These are phyloP conservation scores for Metschnikowia amazonensis DNA, from an alignment of 805 yeast species.

Conservation along the genomic window DNA sequence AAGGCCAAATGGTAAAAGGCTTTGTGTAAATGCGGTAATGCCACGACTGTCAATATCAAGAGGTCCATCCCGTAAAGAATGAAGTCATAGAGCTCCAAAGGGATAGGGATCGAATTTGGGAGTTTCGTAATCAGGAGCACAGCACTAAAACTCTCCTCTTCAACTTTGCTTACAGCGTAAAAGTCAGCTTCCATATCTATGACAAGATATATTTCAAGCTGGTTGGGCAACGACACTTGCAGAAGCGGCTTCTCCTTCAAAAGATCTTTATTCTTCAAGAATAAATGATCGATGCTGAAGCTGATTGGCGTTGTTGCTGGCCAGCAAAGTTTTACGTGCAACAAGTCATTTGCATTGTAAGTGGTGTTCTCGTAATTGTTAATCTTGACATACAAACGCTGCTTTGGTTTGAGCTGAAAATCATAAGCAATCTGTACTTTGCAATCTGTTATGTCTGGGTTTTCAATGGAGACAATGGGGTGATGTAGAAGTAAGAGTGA, in stretches of 20 bases:
- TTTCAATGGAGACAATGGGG: conserved; percentile 14
- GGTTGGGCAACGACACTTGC: background rate
- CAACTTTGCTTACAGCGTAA: conserved; percentile 11
- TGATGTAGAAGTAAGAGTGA: conserved; percentile 13
- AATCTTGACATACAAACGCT: conserved; percentile 25
- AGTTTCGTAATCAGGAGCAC: conserved; percentile 13
- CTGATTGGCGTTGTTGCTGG: conserved; percentile 19
- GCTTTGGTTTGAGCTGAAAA: conserved; percentile 5
- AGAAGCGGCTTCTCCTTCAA: background rate
- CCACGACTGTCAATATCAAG: conserved; percentile 10
- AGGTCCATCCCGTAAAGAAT: conserved; percentile 15
- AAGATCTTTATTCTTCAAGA: conserved; percentile 9
- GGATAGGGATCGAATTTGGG: conserved; percentile 17
- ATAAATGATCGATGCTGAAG: conserved; percentile 11
- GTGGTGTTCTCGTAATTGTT: conserved; percentile 32
- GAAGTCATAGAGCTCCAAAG: conserved; percentile 18
- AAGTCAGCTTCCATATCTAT: conserved; percentile 15
- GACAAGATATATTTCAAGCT: conserved; percentile 16
- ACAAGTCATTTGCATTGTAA: conserved; percentile 19
- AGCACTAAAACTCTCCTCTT: conserved; percentile 6
- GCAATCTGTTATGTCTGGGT: conserved; percentile 5
- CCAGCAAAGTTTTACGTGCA: conserved; percentile 21
- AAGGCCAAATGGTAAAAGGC: background rate
- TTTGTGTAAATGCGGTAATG: conserved; percentile 3
- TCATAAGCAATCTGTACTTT: conserved; percentile 14